Base-by-base conservation (phyloP, 148 eudicot genomes). In the Rhododendron williamsianum region DNA sequence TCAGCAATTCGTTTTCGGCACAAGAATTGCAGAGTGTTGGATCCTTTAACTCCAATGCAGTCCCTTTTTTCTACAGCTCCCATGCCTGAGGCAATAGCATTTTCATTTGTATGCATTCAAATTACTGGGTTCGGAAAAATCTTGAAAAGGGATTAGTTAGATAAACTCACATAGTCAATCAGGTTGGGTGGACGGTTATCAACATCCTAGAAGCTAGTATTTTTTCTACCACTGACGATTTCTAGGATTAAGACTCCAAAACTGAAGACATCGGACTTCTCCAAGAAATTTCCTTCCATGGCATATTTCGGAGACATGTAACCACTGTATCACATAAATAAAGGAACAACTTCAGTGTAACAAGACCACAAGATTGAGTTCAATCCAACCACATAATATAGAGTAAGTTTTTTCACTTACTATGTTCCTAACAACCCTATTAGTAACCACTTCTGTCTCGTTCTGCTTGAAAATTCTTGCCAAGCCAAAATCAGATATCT, bases 61-160 rank as follows among this genome's bases (percentile, higher is more conserved):
- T 72, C 81, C 87, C 88, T 63, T 82, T 76, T 48, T 78, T 83
- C 91, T 88, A 90, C n/a, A 78, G 58, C 81, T 86, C 90, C 92
- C 92, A 89, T 58, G 89, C 88, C 92, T 90, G 65, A 60, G 76
- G 21, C 36, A 33, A 82, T 49, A 73, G 63, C 15, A 36, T 81
- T 4, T 36, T 36, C 38, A 21, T 82, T 38, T 73, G 21, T 73
- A 73, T 36, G 46, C 78, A 73, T 10, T 35, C 9, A 16, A 73
- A 73, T 35, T 19, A 13, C 36, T 35, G 36, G 36, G 36, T 35
- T 35, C 36, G 36, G 2, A 35, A 54, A 48, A 48, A 48, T 49
- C 30, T 18, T 2, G 36, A 35, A 35, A 35, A 35, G 36, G 36
- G 36, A 35, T 35, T 35, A 35, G 36, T 35, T 35, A 19, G 76